phyloP scores from a whole-genome alignment of 2,329 filamentous ascomycete genomes.

The Penicillium aurantiogriseum region DNA sequence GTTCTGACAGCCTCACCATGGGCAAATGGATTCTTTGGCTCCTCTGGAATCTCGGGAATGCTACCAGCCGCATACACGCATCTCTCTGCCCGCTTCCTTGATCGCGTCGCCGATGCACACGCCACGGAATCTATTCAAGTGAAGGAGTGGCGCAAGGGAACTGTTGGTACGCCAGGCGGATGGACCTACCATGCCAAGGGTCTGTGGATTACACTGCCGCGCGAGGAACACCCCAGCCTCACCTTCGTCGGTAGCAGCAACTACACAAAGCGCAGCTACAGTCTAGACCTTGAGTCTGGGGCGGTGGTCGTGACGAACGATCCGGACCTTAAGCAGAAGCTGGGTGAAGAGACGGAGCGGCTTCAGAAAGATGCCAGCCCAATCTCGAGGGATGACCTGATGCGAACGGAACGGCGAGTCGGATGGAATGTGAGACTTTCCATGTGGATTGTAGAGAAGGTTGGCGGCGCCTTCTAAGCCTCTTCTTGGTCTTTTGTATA shows the following conservation, averaged over 20 bases:
- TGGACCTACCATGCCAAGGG: constrained; percentile 99
- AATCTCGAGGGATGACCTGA: constrained; percentile 75
- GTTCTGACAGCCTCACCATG: constrained; percentile 90
- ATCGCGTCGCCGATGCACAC: constrained; percentile 55
- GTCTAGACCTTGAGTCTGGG: constrained; percentile 86
- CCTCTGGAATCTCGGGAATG: constrained; percentile 82
- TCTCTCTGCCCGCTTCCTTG: constrained; percentile 77
- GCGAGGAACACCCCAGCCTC: constrained; percentile 66
- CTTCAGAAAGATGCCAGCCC: constrained; percentile 70
- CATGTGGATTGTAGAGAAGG: constrained; percentile 87
- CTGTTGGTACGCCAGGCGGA: constrained; percentile 73
- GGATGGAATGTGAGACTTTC: constrained; percentile 79
- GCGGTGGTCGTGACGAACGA: constrained; percentile 81
- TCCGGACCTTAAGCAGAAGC: constrained; percentile 63
- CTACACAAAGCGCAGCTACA: constrained; percentile 92
- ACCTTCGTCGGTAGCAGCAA: constrained; percentile 90
- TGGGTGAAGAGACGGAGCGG: constrained; percentile 79
- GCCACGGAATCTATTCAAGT: constrained; percentile 63
- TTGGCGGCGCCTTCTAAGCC: constrained; percentile 78
- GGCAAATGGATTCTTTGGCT: constrained; percentile 93
- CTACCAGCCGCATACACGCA: constrained; percentile 90
- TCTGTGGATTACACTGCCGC: constrained; percentile 72
- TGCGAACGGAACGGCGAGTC: constrained; percentile 77
- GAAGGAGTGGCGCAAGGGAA: constrained; percentile 84
- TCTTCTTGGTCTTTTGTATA: constrained; percentile 5